phyloP scores from a whole-genome alignment of 1,139 yeast species.

The Barnettozyma hawaiiensis region DNA sequence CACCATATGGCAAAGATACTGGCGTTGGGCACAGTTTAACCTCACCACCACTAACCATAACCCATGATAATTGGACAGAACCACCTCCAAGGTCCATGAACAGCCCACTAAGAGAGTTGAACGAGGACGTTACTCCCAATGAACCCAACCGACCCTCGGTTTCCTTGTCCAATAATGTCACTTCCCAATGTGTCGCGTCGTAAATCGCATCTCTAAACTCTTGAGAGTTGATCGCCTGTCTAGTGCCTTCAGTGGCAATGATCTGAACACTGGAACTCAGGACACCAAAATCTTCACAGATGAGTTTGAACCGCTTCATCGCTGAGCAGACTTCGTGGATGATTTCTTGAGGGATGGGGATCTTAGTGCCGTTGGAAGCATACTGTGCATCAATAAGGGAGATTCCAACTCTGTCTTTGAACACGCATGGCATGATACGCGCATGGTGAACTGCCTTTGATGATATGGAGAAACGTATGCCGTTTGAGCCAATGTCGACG shows the following conservation, averaged over 20 bases:
- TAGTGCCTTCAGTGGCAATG: conserved; percentile 63
- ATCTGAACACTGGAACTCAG: conserved; percentile 50
- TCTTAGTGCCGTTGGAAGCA: conserved; percentile 34
- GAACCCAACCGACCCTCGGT: conserved; percentile 62
- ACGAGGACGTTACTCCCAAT: conserved; percentile 64
- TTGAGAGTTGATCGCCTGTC: conserved; percentile 55
- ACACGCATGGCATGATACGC: conserved; percentile 63
- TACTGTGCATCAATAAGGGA: conserved; percentile 57
- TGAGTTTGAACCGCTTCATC: conserved; percentile 53
- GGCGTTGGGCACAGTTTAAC: conserved; percentile 49
- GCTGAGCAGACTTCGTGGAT: conserved; percentile 53
- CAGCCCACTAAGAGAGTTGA: conserved; percentile 53
- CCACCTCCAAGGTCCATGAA: conserved; percentile 69
- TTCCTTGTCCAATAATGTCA: conserved; percentile 47
- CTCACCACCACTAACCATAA: conserved; percentile 46
- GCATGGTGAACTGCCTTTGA: conserved; percentile 61
- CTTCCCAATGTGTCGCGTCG: conserved; percentile 56
- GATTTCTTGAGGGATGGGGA: conserved; percentile 50
- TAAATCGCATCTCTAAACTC: conserved; percentile 48
- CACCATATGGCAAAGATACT: conserved; percentile 60
- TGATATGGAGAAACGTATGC: conserved; percentile 60
- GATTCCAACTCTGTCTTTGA: conserved; percentile 62
- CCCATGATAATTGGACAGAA: conserved; percentile 60
- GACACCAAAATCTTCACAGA: conserved; percentile 66
- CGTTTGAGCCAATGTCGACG: conserved; percentile 66